Evolutionary conservation across 129 eudicot species (phyloP).

Genomic region (Flaveria brownii): DNA sequence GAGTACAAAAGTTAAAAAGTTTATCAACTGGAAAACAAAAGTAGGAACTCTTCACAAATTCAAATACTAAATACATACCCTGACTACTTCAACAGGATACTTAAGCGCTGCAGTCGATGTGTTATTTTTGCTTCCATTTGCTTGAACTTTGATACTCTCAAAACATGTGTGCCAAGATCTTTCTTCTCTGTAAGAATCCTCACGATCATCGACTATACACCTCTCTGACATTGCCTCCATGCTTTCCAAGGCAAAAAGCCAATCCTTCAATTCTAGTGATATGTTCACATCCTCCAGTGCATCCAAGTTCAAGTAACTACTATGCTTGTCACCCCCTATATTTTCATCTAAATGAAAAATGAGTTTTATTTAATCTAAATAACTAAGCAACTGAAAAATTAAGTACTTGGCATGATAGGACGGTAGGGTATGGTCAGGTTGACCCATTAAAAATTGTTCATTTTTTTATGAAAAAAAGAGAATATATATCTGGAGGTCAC

Average conservation of each 20-base stretch:
- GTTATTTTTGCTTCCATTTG: slow-evolving; percentile 58
- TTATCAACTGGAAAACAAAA: slow-evolving; percentile 11
- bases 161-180: slow-evolving; percentile 83
- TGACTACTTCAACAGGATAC: slow-evolving; percentile 66
- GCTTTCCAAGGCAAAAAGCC: slow-evolving; percentile 88
- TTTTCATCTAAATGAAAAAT: slow-evolving; percentile 45
- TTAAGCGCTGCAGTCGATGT: slow-evolving; percentile 34
- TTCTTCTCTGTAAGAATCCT: slow-evolving; percentile 56
- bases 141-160: slow-evolving; percentile 54
- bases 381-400: neutral
- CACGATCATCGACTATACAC: slow-evolving; percentile 29
- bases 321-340: slow-evolving; percentile 42
- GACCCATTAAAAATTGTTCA: neutral
- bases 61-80: slow-evolving; percentile 42
- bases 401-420: slow-evolving; percentile 7
- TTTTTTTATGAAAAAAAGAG: neutral
- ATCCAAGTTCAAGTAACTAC: slow-evolving; percentile 48
- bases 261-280: slow-evolving; percentile 65
- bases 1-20: neutral
- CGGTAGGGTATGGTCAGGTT: neutral
- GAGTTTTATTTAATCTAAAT: slow-evolving; percentile 8
- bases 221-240: slow-evolving; percentile 57
- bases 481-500: neutral
- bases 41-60: neutral
- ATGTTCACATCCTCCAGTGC: slow-evolving; percentile 71